Evolutionary conservation across 176 grass and related monocot genomes (phyloP).

Genomic region (Oryza glumipatula): DNA sequence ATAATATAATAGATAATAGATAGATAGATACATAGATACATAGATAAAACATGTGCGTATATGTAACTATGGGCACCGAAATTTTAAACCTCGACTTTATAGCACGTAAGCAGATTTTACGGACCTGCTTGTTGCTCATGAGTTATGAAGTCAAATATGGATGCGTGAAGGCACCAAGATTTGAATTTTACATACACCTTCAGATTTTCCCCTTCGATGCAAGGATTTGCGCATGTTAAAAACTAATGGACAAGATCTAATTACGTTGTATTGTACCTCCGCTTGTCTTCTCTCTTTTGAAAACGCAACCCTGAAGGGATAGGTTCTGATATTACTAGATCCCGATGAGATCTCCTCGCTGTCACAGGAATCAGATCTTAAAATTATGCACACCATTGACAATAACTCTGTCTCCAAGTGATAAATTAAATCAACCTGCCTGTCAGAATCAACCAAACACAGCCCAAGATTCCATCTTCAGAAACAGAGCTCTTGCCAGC

Average conservation of each 20-base stretch:
- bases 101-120: no score
- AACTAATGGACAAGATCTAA: background rate
- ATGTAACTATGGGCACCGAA: no score
- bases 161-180: background rate
- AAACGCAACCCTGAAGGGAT: slow-evolving; percentile 17
- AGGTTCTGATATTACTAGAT: slow-evolving; percentile 26
- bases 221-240: background rate
- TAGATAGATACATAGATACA: no score
- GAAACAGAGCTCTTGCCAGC: slow-evolving; percentile 5
- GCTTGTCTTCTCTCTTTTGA: slow-evolving; percentile 23
- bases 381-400: background rate
- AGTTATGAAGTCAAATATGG: no score
- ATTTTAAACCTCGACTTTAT: no score
- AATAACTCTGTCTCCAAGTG: no score
- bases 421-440: background rate
- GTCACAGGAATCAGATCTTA: background rate
- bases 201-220: background rate
- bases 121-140: background rate
- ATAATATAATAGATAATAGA: no score
- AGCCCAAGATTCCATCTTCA: slow-evolving; percentile 16
- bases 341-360: slow-evolving; percentile 19
- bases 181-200: background rate
- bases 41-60: no score
- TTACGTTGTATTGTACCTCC: slow-evolving; percentile 21
- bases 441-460: slow-evolving; percentile 25